A percentile compares a stretch with the other conserved stretches of the same genome.
Conservation (phyloP, 2,329 filamentous ascomycete genomes). For the Zopfia rhizophila region DNA sequence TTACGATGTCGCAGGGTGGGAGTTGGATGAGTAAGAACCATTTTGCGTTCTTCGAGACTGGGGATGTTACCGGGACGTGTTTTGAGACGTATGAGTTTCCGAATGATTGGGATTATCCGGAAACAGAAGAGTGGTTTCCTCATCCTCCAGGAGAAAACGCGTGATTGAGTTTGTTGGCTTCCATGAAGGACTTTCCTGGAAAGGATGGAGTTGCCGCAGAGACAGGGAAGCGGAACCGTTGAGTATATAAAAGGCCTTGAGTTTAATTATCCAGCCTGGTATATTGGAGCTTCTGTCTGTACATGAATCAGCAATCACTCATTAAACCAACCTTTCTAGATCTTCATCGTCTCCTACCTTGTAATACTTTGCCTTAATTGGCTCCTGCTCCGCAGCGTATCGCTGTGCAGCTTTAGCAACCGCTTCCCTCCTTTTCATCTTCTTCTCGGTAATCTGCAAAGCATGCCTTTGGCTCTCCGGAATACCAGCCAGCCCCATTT, state of each 20-base stretch:
- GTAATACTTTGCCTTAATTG: conserved; percentile 23
- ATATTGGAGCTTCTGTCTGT: conserved; percentile 17
- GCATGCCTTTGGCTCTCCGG: conserved; percentile 24
- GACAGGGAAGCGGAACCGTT: no score
- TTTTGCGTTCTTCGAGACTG: no score
- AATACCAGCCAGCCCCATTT: conserved; percentile 29
- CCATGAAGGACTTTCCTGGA: no score
- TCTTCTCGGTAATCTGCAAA: conserved; percentile 27
- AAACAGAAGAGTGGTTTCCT: no score
- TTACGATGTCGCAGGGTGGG: no score
- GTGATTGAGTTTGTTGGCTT: no score
- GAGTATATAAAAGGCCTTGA: conserved; percentile 6
- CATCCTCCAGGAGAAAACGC: no score
- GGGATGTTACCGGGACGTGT: no score
- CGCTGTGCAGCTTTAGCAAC: conserved; percentile 22
- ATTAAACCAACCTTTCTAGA: conserved; percentile 6
- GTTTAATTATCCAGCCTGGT: conserved; percentile 19
- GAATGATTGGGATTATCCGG: no score
- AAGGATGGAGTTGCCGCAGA: no score
- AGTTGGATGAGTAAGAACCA: no score
- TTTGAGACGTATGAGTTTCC: no score
- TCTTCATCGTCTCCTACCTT: conserved; percentile 13
- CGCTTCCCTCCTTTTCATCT: conserved; percentile 27
- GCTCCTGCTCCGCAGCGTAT: conserved; percentile 21
- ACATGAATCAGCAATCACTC: conserved; percentile 3